A percentile compares a stretch with the other conserved stretches of the same genome.
Evolutionary conservation across 2,329 filamentous ascomycete species (phyloP).

Genomic region (Trichothecium sympodiale): DNA sequence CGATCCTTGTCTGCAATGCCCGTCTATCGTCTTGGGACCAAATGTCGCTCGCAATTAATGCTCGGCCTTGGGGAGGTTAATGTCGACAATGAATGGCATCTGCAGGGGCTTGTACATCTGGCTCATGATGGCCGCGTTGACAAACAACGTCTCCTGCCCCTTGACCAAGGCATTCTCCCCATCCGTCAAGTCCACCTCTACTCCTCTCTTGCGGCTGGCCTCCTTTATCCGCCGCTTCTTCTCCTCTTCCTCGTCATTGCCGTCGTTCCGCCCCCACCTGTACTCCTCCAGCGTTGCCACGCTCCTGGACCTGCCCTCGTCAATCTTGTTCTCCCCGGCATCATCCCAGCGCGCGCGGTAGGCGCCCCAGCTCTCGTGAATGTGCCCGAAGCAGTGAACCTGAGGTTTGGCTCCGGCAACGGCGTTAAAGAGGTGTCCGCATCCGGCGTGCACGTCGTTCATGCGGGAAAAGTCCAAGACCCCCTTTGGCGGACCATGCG

Average conservation of each 20-base stretch:
- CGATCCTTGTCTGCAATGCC: no score
- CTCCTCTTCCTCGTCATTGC: background rate
- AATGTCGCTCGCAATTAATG: background rate
- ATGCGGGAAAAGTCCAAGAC: conserved; percentile 31
- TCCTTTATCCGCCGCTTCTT: conserved; percentile 7
- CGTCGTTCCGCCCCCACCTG: conserved; percentile 4
- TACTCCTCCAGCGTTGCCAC: background rate
- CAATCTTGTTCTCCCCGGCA: conserved; percentile 23
- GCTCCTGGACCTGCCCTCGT: conserved; percentile 18
- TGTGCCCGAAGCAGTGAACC: conserved; percentile 47
- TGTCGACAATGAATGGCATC: conserved; percentile 40
- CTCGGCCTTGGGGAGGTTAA: conserved; percentile 24
- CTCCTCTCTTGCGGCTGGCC: conserved; percentile 17
- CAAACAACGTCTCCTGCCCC: conserved; percentile 43
- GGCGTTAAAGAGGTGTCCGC: conserved; percentile 31
- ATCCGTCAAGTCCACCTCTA: conserved; percentile 24
- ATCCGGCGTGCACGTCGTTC: conserved; percentile 25
- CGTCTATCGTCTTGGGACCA: no score
- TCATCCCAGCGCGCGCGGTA: conserved; percentile 39
- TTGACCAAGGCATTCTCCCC: conserved; percentile 17
- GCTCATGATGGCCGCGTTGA: conserved; percentile 47
- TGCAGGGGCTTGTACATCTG: conserved; percentile 29
- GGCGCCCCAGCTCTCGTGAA: conserved; percentile 50
- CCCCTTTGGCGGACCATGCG: conserved; percentile 42
- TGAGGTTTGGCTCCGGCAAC: conserved; percentile 29